Percentiles rank a stretch among this genome's conserved stretches.
These are phyloP conservation scores for Leishmania tarentolae DNA, from an alignment of 208 protist genomes.

Conservation along the genomic window DNA sequence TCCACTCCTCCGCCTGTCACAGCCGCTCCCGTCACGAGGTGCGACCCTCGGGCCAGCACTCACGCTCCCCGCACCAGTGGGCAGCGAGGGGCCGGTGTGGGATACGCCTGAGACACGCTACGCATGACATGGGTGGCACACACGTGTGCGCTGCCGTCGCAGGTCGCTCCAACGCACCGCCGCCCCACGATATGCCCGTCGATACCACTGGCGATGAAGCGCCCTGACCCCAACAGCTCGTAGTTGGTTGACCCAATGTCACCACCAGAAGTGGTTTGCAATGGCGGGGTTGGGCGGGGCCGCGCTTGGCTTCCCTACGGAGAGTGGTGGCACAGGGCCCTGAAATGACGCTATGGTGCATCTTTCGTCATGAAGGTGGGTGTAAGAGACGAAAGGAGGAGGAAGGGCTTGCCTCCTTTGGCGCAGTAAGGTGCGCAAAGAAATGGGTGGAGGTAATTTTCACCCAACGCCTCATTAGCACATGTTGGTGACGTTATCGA, in stretches of 20 bases:
- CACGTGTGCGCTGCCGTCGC: not conserved
- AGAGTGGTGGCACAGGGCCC: not conserved
- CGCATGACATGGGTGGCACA: not conserved
- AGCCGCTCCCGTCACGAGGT: too few species aligned
- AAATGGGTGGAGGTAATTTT: not conserved
- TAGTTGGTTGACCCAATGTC: not conserved
- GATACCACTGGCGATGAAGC: not conserved
- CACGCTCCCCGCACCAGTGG: not conserved
- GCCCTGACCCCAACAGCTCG: too few species aligned
- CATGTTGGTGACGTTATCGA: not conserved
- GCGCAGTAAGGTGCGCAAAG: not conserved
- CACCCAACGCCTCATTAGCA: not conserved
- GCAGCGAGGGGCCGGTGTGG: not conserved
- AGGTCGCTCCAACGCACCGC: too few species aligned
- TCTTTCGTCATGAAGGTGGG: too few species aligned
- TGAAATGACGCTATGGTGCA: not conserved
- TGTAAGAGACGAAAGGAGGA: not conserved
- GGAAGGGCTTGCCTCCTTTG: not conserved
- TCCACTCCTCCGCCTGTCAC: not conserved
- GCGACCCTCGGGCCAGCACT: not conserved
- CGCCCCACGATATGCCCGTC: too few species aligned
- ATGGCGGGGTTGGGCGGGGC: too few species aligned
- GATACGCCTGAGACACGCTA: not conserved
- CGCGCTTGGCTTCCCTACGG: not conserved
- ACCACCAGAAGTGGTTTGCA: not conserved